Evolutionary conservation across 2,329 filamentous ascomycete species (phyloP).

Genomic region (Elsinoe perseae): DNA sequence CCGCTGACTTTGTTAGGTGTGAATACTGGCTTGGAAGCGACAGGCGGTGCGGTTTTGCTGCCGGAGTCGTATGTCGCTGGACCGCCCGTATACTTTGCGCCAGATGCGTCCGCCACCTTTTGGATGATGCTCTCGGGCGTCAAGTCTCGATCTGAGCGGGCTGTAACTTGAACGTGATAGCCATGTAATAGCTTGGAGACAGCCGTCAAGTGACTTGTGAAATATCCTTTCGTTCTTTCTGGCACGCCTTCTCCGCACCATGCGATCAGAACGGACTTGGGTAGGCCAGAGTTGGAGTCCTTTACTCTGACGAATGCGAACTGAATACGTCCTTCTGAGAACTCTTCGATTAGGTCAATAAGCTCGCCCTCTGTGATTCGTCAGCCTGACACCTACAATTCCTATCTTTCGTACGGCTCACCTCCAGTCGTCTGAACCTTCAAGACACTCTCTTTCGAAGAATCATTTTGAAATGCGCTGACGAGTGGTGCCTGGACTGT

Average conservation of each 20-base stretch:
- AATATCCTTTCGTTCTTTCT: constrained; percentile 97
- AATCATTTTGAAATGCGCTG: constrained; percentile 82
- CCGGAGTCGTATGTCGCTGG: constrained; percentile 39
- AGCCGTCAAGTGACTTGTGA: constrained; percentile 84
- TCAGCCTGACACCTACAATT: not conserved
- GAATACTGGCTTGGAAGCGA: constrained; percentile 84
- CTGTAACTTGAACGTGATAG: constrained; percentile 96
- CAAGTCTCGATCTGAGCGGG: constrained; percentile 81
- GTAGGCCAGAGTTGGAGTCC: constrained; percentile 81
- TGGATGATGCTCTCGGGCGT: constrained; percentile 81
- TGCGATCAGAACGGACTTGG: constrained; percentile 87
- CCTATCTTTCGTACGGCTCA: constrained; percentile 36
- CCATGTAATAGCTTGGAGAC: constrained; percentile 91
- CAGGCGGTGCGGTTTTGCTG: constrained; percentile 48
- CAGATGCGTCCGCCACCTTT: constrained; percentile 90
- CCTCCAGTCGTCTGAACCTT: constrained; percentile 91
- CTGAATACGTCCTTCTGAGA: constrained; percentile 92
- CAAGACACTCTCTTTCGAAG: constrained; percentile 84
- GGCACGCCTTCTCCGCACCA: constrained; percentile 98
- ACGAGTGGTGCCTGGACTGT: constrained; percentile 85
- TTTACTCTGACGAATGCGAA: constrained; percentile 96
- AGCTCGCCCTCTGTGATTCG: constrained; percentile 70
- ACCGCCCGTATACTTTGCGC: constrained; percentile 80
- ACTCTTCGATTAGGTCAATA: constrained; percentile 82
- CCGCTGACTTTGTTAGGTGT: constrained; percentile 61